phyloP scores from a whole-genome alignment of 345 rosid species.

The Ricinus communis region DNA sequence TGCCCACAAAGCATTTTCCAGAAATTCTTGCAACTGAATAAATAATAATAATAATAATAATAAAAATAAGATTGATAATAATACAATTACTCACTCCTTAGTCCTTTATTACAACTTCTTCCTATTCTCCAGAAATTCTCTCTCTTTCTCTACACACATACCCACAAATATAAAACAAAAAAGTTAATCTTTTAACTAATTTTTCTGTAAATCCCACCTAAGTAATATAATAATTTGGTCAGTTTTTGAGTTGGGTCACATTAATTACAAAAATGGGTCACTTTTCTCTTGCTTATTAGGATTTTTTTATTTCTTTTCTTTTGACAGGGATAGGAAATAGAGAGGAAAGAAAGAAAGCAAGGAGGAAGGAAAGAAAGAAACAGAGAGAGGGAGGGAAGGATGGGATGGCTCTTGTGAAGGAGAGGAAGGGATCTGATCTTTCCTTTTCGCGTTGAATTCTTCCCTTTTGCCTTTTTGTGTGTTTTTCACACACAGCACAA shows the following conservation, averaged over 20 bases:
- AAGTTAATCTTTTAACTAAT: not conserved
- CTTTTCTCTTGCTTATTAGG: too few species aligned
- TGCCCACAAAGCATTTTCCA: slow-evolving; percentile 41
- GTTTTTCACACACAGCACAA: slow-evolving; percentile 2
- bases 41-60: too few species aligned
- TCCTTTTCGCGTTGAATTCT: slow-evolving; percentile 48
- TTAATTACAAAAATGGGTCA: too few species aligned
- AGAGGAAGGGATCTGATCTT: slow-evolving; percentile 50
- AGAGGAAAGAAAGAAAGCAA: slow-evolving; percentile 22
- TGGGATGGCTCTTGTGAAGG: slow-evolving; percentile 25
- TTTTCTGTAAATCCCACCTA: too few species aligned
- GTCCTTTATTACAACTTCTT: slow-evolving; percentile 12
- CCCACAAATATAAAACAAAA: slow-evolving; percentile 11
- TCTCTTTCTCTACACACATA: not conserved
- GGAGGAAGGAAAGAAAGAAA: not conserved
- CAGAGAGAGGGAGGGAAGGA: slow-evolving; percentile 11
- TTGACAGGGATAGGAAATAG: too few species aligned
- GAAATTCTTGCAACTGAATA: slow-evolving; percentile 43
- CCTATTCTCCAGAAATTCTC: slow-evolving; percentile 29
- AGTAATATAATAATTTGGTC: too few species aligned
- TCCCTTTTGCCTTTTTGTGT: slow-evolving; percentile 8
- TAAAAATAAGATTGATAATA: too few species aligned
- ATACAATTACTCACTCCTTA: too few species aligned
- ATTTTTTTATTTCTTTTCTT: too few species aligned
- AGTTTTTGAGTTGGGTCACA: not conserved